Evolutionary conservation across 2,329 filamentous ascomycete species (phyloP).

Genomic region (Meredithiella fracta): DNA sequence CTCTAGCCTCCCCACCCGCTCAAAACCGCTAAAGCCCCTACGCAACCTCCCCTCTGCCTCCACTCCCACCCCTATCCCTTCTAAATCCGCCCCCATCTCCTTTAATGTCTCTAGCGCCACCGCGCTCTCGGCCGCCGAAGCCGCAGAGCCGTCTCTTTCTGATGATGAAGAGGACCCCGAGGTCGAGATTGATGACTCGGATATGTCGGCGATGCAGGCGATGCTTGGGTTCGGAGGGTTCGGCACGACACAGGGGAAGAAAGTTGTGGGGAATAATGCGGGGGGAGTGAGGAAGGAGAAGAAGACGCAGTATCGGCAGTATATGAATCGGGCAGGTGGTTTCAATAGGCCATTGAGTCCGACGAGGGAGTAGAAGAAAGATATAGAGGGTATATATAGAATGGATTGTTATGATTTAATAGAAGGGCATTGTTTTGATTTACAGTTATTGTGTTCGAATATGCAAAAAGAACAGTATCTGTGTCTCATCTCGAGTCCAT

Average conservation of each 20-base stretch:
- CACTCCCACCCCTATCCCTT: constrained; percentile 22
- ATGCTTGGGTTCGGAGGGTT: constrained; percentile 88
- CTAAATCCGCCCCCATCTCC: constrained; percentile 20
- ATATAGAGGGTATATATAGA: not conserved
- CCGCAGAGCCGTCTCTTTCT: constrained; percentile 17
- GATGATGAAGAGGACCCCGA: constrained; percentile 31
- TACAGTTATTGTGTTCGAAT: not conserved
- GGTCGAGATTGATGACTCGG: constrained; percentile 44
- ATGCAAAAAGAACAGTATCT: no score
- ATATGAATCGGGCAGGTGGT: constrained; percentile 75
- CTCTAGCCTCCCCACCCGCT: constrained; percentile 22
- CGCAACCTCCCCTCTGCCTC: constrained; percentile 17
- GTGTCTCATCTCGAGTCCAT: no score
- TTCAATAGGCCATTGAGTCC: constrained; percentile 67
- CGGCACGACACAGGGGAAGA: constrained; percentile 71
- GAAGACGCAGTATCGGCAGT: constrained; percentile 88
- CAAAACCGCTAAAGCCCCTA: constrained; percentile 20
- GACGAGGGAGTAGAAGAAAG: constrained; percentile 18
- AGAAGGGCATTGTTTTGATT: not conserved
- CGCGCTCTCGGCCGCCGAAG: not conserved
- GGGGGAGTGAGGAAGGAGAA: constrained; percentile 80
- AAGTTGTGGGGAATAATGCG: constrained; percentile 73
- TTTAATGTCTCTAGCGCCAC: constrained; percentile 19
- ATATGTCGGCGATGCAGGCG: constrained; percentile 56
- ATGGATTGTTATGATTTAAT: no score